Percentiles rank a stretch among this genome's conserved stretches.
phyloP scores from a whole-genome alignment of 805 yeast genomes.

The Saccharomycopsis schoenii region DNA sequence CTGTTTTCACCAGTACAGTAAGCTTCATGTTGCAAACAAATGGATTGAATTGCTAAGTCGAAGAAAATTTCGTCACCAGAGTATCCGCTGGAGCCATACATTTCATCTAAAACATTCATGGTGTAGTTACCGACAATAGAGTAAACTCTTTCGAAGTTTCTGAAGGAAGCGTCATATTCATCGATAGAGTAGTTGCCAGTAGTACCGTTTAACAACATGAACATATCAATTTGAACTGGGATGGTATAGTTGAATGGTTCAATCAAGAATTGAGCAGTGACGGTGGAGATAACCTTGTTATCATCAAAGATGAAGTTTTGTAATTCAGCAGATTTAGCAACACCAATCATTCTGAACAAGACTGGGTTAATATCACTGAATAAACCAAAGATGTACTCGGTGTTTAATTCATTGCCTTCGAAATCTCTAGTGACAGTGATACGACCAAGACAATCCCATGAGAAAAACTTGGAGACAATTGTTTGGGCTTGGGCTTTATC shows the following conservation, averaged over 20 bases:
- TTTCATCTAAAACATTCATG: conserved; percentile 4
- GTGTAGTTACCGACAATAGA: conserved; percentile 12
- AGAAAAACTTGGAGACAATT: conserved; percentile 21
- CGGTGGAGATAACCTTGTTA: conserved; percentile 15
- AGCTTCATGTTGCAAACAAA: conserved; percentile 19
- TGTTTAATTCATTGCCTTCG: conserved; percentile 21
- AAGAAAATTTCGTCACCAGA: conserved; percentile 10
- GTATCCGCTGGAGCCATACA: conserved; percentile 1
- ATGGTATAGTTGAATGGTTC: conserved; percentile 13
- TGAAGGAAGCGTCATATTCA: conserved; percentile 21
- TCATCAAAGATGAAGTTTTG: conserved; percentile 16
- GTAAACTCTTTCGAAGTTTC: conserved; percentile 19
- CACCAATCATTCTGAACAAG: conserved; percentile 18
- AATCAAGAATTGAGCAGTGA: conserved; percentile 17
- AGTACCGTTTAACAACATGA: conserved; percentile 8
- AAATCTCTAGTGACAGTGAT: conserved; percentile 21
- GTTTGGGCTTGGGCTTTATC: conserved; percentile 16
- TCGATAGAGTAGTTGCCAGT: conserved; percentile 13
- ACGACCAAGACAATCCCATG: conserved; percentile 20
- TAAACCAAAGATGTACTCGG: conserved; percentile 22
- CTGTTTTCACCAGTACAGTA: conserved; percentile 20
- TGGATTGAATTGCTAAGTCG: conserved; percentile 16
- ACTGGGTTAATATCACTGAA: conserved; percentile 17
- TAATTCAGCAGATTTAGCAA: conserved; percentile 14
- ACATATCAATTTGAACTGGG: conserved; percentile 20